Evolutionary conservation across 78 protist species (phyloP).

Genomic region (Dictyostelium firmibasis): DNA sequence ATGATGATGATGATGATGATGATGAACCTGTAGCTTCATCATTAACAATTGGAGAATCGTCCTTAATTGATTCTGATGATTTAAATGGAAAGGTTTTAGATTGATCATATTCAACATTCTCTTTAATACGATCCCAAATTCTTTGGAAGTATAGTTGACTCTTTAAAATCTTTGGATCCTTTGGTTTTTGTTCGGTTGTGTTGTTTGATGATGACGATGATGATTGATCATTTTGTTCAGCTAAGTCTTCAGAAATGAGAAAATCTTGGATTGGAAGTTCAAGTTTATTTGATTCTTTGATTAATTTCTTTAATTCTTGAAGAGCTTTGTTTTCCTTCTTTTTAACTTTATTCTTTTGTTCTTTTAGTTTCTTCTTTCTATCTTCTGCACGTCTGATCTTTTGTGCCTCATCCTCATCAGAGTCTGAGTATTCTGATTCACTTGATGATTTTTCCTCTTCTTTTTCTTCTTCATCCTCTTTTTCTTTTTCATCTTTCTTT

Average conservation of each 20-base stretch:
- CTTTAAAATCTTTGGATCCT: neutral
- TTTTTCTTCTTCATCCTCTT: neutral
- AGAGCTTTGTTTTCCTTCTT: neutral
- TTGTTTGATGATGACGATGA: neutral
- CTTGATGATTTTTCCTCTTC: neutral
- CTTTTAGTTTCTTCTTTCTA: neutral
- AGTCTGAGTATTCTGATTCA: neutral
- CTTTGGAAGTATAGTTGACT: neutral
- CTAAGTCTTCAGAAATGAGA: neutral
- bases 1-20: neutral
- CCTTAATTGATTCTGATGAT: neutral
- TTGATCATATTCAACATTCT: neutral
- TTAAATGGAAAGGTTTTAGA: neutral
- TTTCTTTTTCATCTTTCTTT: neutral
- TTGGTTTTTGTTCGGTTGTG: neutral
- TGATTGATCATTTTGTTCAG: neutral
- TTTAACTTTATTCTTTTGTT: neutral
- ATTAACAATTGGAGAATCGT: neutral
- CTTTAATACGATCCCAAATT: neutral
- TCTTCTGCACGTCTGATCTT: neutral
- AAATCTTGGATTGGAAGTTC: neutral
- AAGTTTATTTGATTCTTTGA: neutral
- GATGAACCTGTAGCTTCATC: neutral
- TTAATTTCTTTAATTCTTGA: neutral
- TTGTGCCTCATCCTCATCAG: slow-evolving; percentile 4